Base-by-base conservation (phyloP, 1,284 basidiomycete genomes). In the Apiotrichum porosum region DNA sequence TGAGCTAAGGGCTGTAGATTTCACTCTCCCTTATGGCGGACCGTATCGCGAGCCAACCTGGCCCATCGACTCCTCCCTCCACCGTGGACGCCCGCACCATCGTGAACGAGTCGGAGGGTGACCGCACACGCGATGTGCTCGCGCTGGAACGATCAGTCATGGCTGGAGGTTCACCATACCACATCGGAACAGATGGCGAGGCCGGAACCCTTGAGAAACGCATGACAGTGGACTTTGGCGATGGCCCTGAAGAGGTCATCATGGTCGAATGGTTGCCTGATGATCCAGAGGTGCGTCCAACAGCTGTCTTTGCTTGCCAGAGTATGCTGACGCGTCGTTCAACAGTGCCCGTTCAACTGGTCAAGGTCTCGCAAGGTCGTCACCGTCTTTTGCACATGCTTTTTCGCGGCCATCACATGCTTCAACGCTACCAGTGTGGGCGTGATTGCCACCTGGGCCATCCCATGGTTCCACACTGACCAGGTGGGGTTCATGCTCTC, bases 341-440 rank as follows among this genome's bases (percentile, higher is more conserved):
- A 6, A 12, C 49, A 63, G 69, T 60, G 67, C 47, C 69, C 69
- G 1, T 59, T 63, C 58, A 70, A 70, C 42, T 70, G 62, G 61
- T 38, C 54, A 0, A 10, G 33, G 2, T n/a, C 21, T 2, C 54
- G 60, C 23, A 68, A 68, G 55, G 58, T 56, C 40, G 8, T 44
- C 4, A 63, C 57, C n/a, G 40, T 61, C 9, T 31, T 52, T 14
- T 42, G 44, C 1, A 57, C 57, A 0, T 52, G 57, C 19, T 52
- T 57, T 46, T 60, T 61, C 41, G 58, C 63, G 8, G 47, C 54
- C 13, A 44, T 57, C 10, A 58, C 61, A 10, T 57, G 60, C 5
- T 42, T 53, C 18, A 62, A 58, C 44, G 37, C 58, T n/a, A 59
- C 61, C 14, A 51, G 53, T 9, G 38, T 49, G 6, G 51, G 59